A percentile compares a stretch with the other conserved stretches of the same genome.
Conservation (phyloP, 768 basidiomycete genomes). For the Leccinellum luteum region DNA sequence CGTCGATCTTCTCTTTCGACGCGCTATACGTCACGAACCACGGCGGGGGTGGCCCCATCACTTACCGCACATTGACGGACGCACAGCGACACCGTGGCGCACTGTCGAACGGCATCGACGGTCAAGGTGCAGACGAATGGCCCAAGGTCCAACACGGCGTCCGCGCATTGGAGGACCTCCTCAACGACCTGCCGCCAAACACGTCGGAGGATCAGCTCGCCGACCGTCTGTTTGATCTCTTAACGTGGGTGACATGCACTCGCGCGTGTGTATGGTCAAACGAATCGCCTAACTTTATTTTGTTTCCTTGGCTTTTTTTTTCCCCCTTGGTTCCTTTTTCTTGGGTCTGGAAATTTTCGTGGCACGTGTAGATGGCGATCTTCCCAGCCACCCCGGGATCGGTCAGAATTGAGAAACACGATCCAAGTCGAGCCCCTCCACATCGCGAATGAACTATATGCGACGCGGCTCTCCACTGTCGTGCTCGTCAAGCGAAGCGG, state of each 20-base stretch:
- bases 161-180: constrained; percentile 41
- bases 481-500: constrained; percentile 62
- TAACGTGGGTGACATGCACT: constrained; percentile 56
- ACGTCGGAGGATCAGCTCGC: constrained; percentile 51
- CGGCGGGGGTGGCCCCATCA: constrained; percentile 63
- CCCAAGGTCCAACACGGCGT: constrained; percentile 69
- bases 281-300: constrained; percentile 6
- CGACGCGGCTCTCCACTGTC: constrained; percentile 72
- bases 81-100: constrained; percentile 53
- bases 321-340: not conserved
- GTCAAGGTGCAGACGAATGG: constrained; percentile 60
- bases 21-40: constrained; percentile 63
- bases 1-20: constrained; percentile 42
- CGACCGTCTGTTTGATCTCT: constrained; percentile 59
- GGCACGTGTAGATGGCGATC: constrained; percentile 24
- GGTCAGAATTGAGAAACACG: constrained; percentile 58
- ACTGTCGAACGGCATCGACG: constrained; percentile 76
- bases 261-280: not conserved
- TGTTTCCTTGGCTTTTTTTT: not conserved
- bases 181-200: constrained; percentile 37
- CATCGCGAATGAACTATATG: constrained; percentile 40
- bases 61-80: constrained; percentile 48
- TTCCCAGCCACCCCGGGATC: constrained; percentile 43
- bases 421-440: constrained; percentile 58
- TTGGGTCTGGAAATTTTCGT: not conserved